Conservation (phyloP, 305 asterid species). For the Fraxinus greggii region DNA sequence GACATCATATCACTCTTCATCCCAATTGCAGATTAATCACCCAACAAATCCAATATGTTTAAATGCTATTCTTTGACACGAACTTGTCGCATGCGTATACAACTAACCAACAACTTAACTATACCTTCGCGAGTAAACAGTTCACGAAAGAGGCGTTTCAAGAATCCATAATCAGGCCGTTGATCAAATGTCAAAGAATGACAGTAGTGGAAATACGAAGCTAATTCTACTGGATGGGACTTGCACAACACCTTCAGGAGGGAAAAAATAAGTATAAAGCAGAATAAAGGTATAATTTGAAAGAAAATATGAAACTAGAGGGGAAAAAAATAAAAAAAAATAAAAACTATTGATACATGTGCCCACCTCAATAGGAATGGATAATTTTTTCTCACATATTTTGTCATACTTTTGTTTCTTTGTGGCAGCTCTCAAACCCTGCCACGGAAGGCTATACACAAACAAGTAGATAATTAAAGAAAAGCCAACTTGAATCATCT, state of each 20-base stretch:
- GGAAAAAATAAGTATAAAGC: not conserved
- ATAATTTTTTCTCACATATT: slow-evolving; percentile 87
- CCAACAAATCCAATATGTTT: not conserved
- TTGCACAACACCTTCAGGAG: slow-evolving; percentile 79
- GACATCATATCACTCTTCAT: not conserved
- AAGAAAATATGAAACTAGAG: slow-evolving; percentile 12
- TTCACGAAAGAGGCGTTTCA: slow-evolving; percentile 87
- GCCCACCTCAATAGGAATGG: slow-evolving; percentile 89
- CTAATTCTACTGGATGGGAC: slow-evolving; percentile 95
- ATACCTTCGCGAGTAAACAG: slow-evolving; percentile 84
- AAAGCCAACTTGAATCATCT: not conserved
- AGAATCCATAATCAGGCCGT: slow-evolving; percentile 90
- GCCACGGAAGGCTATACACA: slow-evolving; percentile 90
- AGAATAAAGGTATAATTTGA: not conserved
- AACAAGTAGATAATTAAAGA: slow-evolving; percentile 34
- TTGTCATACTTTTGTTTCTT: slow-evolving; percentile 96
- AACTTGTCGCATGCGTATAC: not conserved
- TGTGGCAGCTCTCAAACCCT: slow-evolving; percentile 96
- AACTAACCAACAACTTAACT: slow-evolving; percentile 10
- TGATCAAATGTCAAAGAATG: slow-evolving; percentile 94
- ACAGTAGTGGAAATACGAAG: slow-evolving; percentile 91
- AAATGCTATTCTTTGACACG: not conserved
- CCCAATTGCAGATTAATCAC: slow-evolving; percentile 7
- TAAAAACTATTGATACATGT: not conserved
- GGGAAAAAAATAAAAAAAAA: too few relatives aligned